Base-by-base conservation (phyloP, 768 basidiomycete genomes). In the Cystofilobasidium ferigula region DNA sequence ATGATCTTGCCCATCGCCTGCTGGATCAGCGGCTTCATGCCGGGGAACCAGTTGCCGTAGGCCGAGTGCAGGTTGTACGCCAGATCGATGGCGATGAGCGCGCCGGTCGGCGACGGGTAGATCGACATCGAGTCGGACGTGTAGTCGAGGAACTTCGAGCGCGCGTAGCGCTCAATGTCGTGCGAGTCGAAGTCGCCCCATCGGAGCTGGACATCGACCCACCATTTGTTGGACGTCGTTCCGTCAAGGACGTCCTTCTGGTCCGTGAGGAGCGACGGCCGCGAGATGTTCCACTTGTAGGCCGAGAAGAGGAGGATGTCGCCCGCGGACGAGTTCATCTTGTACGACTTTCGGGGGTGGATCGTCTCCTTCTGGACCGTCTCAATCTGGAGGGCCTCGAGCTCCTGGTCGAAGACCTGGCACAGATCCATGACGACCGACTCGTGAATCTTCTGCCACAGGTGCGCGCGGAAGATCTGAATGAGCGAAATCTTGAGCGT, bases 321-420 rank as follows among this genome's bases (percentile, higher is more conserved):
- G 60, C 94, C 94, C 70, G 94, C 97, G n/a, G 92, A 94, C 10
- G 92, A 95, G 79, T 99, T 99, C 95, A 99, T 98, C 84, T 99
- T 99, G 84, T 99, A 99, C 81, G 91, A 95, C 82, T 97, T 97
- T 78, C 94, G 88, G 72, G 94, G 94, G 76, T 72, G 95, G 69
- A 99, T 99, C 0, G 95, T 97, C 78, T 99, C 95, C 78, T 99
- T 99, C 77, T 98, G 95, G 0, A 99, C 95, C 0, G 93, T 98
- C 80, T 98, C 95, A 71, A 99, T 99, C 71, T 97, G 92, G 20
- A 99, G 79, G 4, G 95, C 93, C 75, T 99, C 95, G 38, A 99
- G 81, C 73, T 99, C 95, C 77, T 97, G 93, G 78, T 99, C 95
- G 72, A 99, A 95, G 26, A 98, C 94, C 82, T 98, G 94, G 60